These are phyloP conservation scores for Papiliotrema nemorosa DNA, from an alignment of 1,284 basidiomycete species.

Conservation along the genomic window DNA sequence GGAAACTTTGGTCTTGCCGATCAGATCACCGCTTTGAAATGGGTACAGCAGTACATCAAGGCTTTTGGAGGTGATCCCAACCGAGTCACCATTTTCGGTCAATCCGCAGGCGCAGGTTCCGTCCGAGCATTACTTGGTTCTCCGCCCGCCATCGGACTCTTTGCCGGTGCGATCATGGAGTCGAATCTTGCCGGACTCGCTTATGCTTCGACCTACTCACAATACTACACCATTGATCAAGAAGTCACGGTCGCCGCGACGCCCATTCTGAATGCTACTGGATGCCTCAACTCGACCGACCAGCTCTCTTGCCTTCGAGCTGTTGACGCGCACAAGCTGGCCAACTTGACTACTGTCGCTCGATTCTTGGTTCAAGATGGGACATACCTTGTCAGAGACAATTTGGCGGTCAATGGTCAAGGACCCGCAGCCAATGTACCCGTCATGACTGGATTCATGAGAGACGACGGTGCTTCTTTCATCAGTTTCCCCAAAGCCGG, in stretches of 20 bases:
- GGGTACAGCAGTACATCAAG: constrained; percentile 53
- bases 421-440: constrained; percentile 52
- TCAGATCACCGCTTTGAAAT: constrained; percentile 53
- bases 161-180: constrained; percentile 53
- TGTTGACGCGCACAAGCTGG: constrained; percentile 42
- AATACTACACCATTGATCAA: constrained; percentile 49
- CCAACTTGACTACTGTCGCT: constrained; percentile 43
- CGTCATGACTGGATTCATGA: constrained; percentile 54
- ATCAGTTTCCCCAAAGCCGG: constrained; percentile 12
- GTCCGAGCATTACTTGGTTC: constrained; percentile 53
- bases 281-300: constrained; percentile 33
- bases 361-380: constrained; percentile 53
- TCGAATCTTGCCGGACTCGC: constrained; percentile 55
- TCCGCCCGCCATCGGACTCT: constrained; percentile 52
- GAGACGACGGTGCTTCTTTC: constrained; percentile 50
- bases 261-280: constrained; percentile 46
- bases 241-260: constrained; percentile 41
- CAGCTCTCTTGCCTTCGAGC: constrained; percentile 43
- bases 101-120: constrained; percentile 33
- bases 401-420: constrained; percentile 50
- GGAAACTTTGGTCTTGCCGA: constrained; percentile 54
- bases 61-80: constrained; percentile 49
- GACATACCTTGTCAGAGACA: constrained; percentile 49
- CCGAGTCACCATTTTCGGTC: constrained; percentile 37
- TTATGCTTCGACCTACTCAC: constrained; percentile 51